These are phyloP conservation scores for Kodamaea sp. DNA, from an alignment of 1,139 yeast genomes.

Conservation along the genomic window DNA sequence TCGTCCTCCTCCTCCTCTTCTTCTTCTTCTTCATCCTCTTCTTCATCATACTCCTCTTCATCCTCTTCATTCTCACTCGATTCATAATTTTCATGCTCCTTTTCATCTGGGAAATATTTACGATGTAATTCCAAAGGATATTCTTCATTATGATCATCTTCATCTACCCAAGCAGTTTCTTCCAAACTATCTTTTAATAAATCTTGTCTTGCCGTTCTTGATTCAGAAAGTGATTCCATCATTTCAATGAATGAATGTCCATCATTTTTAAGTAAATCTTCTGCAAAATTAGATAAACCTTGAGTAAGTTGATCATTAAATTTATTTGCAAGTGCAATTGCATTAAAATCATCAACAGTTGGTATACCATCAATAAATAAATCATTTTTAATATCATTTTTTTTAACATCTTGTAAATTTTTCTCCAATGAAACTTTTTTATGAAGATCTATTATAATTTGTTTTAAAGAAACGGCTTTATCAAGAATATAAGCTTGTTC, in stretches of 20 bases:
- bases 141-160: conserved; percentile 18
- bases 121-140: conserved; percentile 2
- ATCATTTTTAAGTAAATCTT: conserved; percentile 69
- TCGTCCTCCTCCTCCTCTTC: conserved; percentile 33
- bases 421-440: conserved; percentile 27
- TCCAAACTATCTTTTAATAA: conserved; percentile 17
- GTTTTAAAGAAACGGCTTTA: conserved; percentile 29
- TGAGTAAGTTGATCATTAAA: conserved; percentile 23
- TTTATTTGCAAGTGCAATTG: conserved; percentile 5
- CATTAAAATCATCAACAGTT: conserved; percentile 14
- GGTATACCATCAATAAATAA: conserved; percentile 1
- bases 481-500: conserved; percentile 23
- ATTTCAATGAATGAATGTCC: conserved; percentile 72
- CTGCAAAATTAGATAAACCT: conserved; percentile 63
- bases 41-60: conserved; percentile 24
- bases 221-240: conserved; percentile 69
- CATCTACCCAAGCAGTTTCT: conserved; percentile 22
- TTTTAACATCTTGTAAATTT: conserved; percentile 27
- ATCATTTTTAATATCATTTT: background rate
- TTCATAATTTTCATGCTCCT: conserved; percentile 17
- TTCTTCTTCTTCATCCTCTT: conserved; percentile 25
- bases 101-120: conserved; percentile 4
- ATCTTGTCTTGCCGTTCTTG: conserved; percentile 50
- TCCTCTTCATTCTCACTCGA: conserved; percentile 23
- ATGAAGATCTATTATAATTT: conserved; percentile 27